phyloP scores from a whole-genome alignment of 345 rosid species.

The Ailanthus altissimus region DNA sequence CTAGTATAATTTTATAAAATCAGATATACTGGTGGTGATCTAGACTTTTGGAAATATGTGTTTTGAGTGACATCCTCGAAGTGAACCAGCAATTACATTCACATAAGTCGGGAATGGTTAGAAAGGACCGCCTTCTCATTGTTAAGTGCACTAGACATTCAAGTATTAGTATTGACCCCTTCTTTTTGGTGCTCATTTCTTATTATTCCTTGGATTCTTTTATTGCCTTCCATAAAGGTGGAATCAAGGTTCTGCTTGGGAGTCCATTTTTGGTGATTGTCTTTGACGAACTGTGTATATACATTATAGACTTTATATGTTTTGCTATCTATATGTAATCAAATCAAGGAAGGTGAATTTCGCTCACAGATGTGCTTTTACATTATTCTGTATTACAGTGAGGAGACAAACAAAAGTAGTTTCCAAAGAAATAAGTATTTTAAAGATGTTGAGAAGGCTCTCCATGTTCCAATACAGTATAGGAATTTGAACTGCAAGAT shows the following conservation, averaged over 20 bases:
- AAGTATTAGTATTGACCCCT: neutral
- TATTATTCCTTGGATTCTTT: neutral
- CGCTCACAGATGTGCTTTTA: conserved; percentile 5
- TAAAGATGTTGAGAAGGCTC: conserved; percentile 65
- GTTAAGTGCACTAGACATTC: neutral
- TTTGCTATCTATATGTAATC: neutral
- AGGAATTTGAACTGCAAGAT: conserved; percentile 60
- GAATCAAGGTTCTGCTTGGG: neutral
- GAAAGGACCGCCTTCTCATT: neutral
- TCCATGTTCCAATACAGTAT: conserved; percentile 54
- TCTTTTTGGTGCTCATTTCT: neutral
- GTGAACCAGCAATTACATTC: neutral
- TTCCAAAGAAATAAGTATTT: conserved; percentile 46
- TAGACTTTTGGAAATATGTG: neutral
- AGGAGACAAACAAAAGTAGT: conserved; percentile 54
- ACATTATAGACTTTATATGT: too few relatives aligned
- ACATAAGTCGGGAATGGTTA: neutral
- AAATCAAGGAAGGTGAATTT: neutral
- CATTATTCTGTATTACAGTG: conserved; percentile 39
- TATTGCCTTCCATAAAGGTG: neutral
- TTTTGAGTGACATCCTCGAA: neutral
- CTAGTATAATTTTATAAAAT: neutral
- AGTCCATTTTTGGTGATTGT: neutral
- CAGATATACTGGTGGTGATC: neutral
- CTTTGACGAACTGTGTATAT: neutral